Percentiles rank a stretch among this genome's conserved stretches.
Conservation (phyloP, 2,329 filamentous ascomycete genomes). For the Cladosporium sp. region DNA sequence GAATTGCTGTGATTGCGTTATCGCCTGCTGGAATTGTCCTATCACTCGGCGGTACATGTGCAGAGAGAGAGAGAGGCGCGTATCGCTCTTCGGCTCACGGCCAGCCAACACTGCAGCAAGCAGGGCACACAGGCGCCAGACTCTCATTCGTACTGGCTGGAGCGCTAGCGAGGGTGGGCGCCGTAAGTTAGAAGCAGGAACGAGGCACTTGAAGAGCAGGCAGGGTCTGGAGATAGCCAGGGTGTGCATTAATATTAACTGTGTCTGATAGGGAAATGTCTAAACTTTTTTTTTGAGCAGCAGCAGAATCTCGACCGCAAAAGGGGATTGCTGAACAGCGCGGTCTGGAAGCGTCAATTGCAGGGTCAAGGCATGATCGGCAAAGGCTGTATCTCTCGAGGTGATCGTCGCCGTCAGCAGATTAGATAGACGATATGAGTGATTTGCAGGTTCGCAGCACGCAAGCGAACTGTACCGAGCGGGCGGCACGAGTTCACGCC, state of each 20-base stretch:
- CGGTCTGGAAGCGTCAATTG: neutral
- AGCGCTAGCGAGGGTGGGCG: slow-evolving; percentile 9
- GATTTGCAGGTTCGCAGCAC: slow-evolving; percentile 8
- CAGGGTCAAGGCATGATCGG: neutral
- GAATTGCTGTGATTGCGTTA: neutral
- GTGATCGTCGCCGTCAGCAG: neutral
- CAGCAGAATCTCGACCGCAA: neutral
- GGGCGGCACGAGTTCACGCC: neutral
- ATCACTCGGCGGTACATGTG: neutral
- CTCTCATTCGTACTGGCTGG: slow-evolving; percentile 1
- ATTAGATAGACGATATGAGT: neutral
- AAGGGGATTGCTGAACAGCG: neutral
- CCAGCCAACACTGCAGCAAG: neutral
- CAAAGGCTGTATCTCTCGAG: neutral
- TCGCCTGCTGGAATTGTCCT: neutral
- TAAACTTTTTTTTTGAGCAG: neutral
- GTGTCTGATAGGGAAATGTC: neutral
- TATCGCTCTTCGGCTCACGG: neutral
- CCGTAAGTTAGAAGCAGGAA: slow-evolving; percentile 5
- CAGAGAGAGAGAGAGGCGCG: neutral
- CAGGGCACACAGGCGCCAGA: neutral
- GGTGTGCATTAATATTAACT: neutral
- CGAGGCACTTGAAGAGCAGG: slow-evolving; percentile 3
- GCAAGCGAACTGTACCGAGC: slow-evolving; percentile 1
- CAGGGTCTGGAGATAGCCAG: neutral